Conservation (phyloP, 352 stramenopile species). For the Globisporangium recalcitrans region DNA sequence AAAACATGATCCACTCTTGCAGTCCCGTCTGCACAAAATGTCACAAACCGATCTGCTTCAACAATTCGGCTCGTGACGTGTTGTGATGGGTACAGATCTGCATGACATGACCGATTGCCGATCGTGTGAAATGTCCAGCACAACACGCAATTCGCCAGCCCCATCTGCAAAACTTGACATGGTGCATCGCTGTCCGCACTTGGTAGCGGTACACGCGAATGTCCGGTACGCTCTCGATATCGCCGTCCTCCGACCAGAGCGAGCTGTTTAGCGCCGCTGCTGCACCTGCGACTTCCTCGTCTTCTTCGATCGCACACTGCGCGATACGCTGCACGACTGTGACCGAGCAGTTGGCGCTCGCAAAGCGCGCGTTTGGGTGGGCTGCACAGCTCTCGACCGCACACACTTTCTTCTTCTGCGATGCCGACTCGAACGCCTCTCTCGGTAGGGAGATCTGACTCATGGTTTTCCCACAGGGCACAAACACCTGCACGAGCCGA, state of each 20-base stretch:
- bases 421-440: slow-evolving; percentile 1
- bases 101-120: too few relatives aligned
- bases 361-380: background rate
- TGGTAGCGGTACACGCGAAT: background rate
- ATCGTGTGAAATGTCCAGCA: too few relatives aligned
- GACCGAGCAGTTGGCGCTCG: slow-evolving; percentile 8
- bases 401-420: background rate
- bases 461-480: slow-evolving; percentile 11
- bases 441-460: slow-evolving; percentile 7
- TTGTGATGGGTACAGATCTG: too few relatives aligned
- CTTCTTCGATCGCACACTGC: slow-evolving; percentile 10
- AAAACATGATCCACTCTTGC: too few relatives aligned
- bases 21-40: too few relatives aligned
- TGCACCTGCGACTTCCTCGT: background rate
- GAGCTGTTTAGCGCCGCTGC: background rate
- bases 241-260: slow-evolving; percentile 8
- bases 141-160: background rate
- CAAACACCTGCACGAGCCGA: slow-evolving; percentile 11
- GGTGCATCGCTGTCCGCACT: background rate
- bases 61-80: too few relatives aligned
- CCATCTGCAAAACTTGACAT: slow-evolving; percentile 23
- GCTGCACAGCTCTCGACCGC: background rate
- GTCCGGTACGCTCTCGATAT: slow-evolving; percentile 1
- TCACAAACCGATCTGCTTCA: too few relatives aligned
- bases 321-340: background rate